Base-by-base conservation (phyloP, 495 filamentous ascomycete genomes). In the Penicillium lividum region DNA sequence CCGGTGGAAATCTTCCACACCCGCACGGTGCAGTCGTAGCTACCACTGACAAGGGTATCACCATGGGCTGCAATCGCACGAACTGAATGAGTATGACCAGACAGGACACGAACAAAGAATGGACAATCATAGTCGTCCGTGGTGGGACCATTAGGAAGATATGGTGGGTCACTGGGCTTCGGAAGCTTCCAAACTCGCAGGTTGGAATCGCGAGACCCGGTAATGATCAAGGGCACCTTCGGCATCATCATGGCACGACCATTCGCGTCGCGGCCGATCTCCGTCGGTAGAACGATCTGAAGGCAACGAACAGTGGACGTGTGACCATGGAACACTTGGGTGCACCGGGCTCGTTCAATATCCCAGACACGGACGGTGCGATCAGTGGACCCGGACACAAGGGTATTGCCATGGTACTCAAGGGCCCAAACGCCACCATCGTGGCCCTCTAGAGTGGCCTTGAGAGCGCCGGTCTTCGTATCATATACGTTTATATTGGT, bases 401-500 rank as follows among this genome's bases (percentile, higher is more conserved):
- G 76, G 11, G 88, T 91, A 65, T 98, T 97, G 51, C 92, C 93
- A 60, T 96, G 85, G 66, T 99, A 98, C 66, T 99, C 92, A 31
- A 99, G 80, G 47, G 94, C 94, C 94, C 94, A 99, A 5, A 99
- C 94, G 45, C 94, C 94, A 45, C 94, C 94, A 66, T 99, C 95
- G 68, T 99, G 94, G 18, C 94, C 94, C 67, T 89, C 87, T 5
- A 99, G 82, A 38, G 85, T 90, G 53, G 84, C 89, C 57, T 90
- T 85, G 51, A 96, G 73, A 54, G 88, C 89, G 55, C 94, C 94
- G 6, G 92, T 98, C 72, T 93, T 93, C 11, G 94, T 99, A 66
- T 98, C 93, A 69, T 98, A 99, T 43, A 99, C 93, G 67, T 98
- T 92, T 69, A 99, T 99, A 58, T 96, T 89, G 9, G 92, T 96